Conservation (phyloP, 768 basidiomycete genomes). For the Erythrobasidium yunnanense region DNA sequence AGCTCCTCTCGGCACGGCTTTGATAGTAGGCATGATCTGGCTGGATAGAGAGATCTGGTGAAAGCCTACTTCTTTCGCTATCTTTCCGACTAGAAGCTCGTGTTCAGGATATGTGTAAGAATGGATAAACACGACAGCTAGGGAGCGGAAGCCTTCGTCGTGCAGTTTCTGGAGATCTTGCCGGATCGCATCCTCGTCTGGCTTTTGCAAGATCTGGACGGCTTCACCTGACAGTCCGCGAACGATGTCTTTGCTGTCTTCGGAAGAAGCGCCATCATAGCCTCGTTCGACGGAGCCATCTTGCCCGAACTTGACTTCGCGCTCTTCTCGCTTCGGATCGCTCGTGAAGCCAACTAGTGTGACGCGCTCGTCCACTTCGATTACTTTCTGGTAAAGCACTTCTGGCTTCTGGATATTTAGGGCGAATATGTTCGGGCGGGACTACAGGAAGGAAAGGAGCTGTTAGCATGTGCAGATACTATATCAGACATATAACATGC, state of each 20-base stretch:
- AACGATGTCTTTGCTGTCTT: slow-evolving; percentile 50
- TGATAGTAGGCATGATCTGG: slow-evolving; percentile 83
- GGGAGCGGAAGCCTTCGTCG: slow-evolving; percentile 60
- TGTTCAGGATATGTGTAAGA: slow-evolving; percentile 66
- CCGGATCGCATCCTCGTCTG: slow-evolving; percentile 52
- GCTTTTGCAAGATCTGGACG: slow-evolving; percentile 65
- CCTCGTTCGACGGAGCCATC: slow-evolving; percentile 28
- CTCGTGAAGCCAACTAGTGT: slow-evolving; percentile 87
- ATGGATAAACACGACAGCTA: slow-evolving; percentile 81
- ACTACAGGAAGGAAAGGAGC: slow-evolving; percentile 36
- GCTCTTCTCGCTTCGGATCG: slow-evolving; percentile 66
- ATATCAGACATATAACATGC: too few species aligned
- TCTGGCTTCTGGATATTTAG: slow-evolving; percentile 57
- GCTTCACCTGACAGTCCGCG: slow-evolving; percentile 78
- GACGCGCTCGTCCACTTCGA: slow-evolving; percentile 81
- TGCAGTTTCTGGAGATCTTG: slow-evolving; percentile 54
- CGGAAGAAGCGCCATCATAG: slow-evolving; percentile 27
- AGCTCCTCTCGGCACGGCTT: slow-evolving; percentile 82
- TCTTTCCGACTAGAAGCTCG: slow-evolving; percentile 57
- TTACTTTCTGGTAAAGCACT: slow-evolving; percentile 58
- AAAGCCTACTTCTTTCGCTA: slow-evolving; percentile 77
- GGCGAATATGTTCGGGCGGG: slow-evolving; percentile 88
- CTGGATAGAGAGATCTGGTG: slow-evolving; percentile 78
- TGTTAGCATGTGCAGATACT: not conserved
- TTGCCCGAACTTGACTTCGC: slow-evolving; percentile 66